A percentile compares a stretch with the other conserved stretches of the same genome.
phyloP scores from a whole-genome alignment of 768 basidiomycete genomes.

The Boletus tomentosulus region DNA sequence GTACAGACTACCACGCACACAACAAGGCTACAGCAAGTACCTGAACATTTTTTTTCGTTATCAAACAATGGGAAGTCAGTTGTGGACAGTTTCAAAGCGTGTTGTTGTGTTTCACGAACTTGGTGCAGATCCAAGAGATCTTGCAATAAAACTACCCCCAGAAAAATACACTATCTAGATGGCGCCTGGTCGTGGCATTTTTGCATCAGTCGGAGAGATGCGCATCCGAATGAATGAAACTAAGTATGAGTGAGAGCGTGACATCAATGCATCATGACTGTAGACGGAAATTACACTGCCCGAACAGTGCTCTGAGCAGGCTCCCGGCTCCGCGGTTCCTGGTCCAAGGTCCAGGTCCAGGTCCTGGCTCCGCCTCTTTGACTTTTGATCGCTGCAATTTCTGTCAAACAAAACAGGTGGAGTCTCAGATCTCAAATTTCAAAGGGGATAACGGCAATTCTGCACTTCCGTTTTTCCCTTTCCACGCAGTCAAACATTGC shows the following conservation, averaged over 20 bases:
- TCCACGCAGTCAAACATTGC: no score
- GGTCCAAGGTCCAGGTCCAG: not conserved
- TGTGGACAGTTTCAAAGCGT: no score
- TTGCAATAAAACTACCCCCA: not conserved
- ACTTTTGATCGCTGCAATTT: not conserved
- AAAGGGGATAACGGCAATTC: no score
- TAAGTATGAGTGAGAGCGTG: no score
- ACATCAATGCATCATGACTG: no score
- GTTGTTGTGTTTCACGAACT: not conserved
- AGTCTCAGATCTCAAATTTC: not conserved
- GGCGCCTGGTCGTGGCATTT: not conserved
- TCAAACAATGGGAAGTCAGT: no score
- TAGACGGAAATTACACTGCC: not conserved
- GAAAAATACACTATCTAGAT: not conserved
- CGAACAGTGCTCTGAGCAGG: no score
- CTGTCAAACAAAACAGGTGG: not conserved
- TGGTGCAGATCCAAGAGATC: not conserved
- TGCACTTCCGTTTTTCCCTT: no score
- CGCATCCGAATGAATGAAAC: not conserved
- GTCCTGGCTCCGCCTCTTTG: not conserved
- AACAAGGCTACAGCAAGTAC: not conserved
- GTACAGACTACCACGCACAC: not conserved
- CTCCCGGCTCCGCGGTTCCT: not conserved
- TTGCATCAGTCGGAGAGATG: not conserved
- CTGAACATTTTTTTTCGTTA: not conserved